A percentile compares a stretch with the other conserved stretches of the same genome.
Evolutionary conservation across 352 stramenopile genomes (phyloP).

Genomic region (Globisporangium apiculatum): DNA sequence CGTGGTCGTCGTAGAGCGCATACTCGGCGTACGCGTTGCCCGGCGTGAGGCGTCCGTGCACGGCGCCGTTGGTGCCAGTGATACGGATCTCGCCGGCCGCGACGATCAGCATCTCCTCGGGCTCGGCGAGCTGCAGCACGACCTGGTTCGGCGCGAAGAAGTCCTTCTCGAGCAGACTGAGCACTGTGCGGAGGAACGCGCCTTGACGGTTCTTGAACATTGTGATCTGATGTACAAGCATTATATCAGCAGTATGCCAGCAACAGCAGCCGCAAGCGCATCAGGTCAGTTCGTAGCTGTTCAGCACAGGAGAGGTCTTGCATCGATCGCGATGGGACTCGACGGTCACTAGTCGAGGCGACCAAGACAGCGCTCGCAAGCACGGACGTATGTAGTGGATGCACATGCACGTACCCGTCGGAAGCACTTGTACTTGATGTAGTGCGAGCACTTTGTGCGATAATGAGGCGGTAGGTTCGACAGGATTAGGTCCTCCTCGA

Average conservation of each 20-base stretch:
- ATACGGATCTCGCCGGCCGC: constrained; percentile 35
- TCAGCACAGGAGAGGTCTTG: too few relatives aligned
- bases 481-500: constrained; percentile 45
- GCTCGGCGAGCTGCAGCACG: constrained; percentile 19
- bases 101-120: constrained; percentile 52
- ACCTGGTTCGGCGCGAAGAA: constrained; percentile 40
- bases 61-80: constrained; percentile 9
- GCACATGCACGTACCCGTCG: constrained; percentile 11
- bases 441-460: constrained; percentile 40
- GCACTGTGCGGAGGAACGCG: constrained; percentile 43
- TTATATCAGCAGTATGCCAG: too few relatives aligned
- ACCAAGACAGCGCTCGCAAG: too few relatives aligned
- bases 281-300: too few relatives aligned
- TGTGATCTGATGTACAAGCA: constrained; percentile 13
- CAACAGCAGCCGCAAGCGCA: too few relatives aligned
- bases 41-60: constrained; percentile 19
- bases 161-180: constrained; percentile 33
- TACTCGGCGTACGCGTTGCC: constrained; percentile 41
- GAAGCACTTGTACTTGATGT: constrained; percentile 43
- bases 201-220: constrained; percentile 43
- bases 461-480: constrained; percentile 41
- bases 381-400: neutral
- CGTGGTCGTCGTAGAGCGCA: constrained; percentile 35
- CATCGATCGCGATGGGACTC: too few relatives aligned
- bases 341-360: too few relatives aligned